A percentile compares a stretch with the other conserved stretches of the same genome.
Conservation (phyloP, 1,139 yeast genomes). For the Yamadazyma atmosphaerica region DNA sequence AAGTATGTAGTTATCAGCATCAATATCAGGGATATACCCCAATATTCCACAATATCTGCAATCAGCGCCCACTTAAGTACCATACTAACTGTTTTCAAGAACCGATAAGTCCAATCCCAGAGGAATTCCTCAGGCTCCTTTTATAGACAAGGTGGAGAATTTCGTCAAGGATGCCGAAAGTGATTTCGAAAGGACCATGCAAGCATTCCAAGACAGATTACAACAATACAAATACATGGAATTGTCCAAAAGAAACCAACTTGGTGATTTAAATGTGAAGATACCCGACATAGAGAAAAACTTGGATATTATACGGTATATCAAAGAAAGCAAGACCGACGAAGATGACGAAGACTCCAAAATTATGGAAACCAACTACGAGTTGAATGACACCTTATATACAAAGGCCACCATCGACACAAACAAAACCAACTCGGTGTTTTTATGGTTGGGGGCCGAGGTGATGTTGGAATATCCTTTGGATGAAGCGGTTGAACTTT, state of each 20-base stretch:
- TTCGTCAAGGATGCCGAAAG: constrained; percentile 61
- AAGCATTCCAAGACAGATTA: constrained; percentile 73
- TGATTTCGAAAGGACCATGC: constrained; percentile 71
- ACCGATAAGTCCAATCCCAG: constrained; percentile 71
- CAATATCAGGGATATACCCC: no score
- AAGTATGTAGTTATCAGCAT: constrained; percentile 24
- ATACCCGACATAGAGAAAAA: constrained; percentile 91
- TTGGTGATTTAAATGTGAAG: constrained; percentile 65
- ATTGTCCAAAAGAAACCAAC: constrained; percentile 70
- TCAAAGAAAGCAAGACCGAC: constrained; percentile 46
- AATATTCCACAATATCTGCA: no score
- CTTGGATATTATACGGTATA: constrained; percentile 64
- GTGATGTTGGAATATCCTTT: constrained; percentile 95
- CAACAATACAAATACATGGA: constrained; percentile 88
- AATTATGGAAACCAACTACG: constrained; percentile 71
- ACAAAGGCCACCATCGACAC: constrained; percentile 74
- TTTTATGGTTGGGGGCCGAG: constrained; percentile 95
- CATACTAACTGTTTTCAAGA: constrained; percentile 40
- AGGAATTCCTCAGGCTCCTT: constrained; percentile 97
- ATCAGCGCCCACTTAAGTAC: no score
- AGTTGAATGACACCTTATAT: constrained; percentile 87
- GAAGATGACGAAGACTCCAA: constrained; percentile 31
- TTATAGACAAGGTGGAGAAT: constrained; percentile 80
- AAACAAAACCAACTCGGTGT: constrained; percentile 52
- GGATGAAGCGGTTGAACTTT: constrained; percentile 77